These are phyloP conservation scores for Leccinum aurantiacum DNA, from an alignment of 768 basidiomycete species.

Conservation along the genomic window DNA sequence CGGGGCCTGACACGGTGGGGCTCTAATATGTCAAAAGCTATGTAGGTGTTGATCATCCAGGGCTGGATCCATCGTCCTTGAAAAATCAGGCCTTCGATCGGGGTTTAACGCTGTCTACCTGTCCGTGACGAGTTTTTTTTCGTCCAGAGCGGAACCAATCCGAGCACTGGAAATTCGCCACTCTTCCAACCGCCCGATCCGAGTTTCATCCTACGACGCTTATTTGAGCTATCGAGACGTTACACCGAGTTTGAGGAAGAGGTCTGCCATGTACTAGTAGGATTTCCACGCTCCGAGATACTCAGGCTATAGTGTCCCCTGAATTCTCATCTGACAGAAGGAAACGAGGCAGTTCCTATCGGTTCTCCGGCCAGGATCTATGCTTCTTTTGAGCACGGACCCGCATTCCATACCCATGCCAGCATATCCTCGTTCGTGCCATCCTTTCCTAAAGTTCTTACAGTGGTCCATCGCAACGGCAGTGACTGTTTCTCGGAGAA, in stretches of 20 bases:
- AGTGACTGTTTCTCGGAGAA: slow-evolving; percentile 13
- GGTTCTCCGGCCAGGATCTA: too few relatives aligned
- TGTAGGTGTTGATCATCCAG: too few relatives aligned
- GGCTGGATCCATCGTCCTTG: too few relatives aligned
- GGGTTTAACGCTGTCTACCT: slow-evolving; percentile 59
- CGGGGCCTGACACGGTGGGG: too few relatives aligned
- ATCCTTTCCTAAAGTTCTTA: not conserved
- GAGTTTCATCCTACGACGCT: slow-evolving; percentile 93
- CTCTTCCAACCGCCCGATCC: slow-evolving; percentile 87
- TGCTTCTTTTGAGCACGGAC: too few relatives aligned
- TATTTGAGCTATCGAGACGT: slow-evolving; percentile 91
- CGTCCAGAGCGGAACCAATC: slow-evolving; percentile 97
- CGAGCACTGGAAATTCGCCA: slow-evolving; percentile 86
- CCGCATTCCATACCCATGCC: not conserved
- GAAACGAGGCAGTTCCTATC: too few relatives aligned
- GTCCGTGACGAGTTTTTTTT: slow-evolving; percentile 42
- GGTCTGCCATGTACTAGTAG: slow-evolving; percentile 40
- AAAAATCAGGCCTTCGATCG: too few relatives aligned
- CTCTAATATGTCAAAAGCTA: too few relatives aligned
- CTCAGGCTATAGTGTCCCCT: too few relatives aligned
- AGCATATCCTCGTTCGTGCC: too few relatives aligned
- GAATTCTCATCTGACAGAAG: too few relatives aligned
- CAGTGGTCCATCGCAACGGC: slow-evolving; percentile 28
- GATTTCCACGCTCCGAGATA: too few relatives aligned
- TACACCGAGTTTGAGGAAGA: slow-evolving; percentile 96